A percentile compares a stretch with the other conserved stretches of the same genome.
Evolutionary conservation across 176 grass and related monocot species (phyloP).

Genomic region (Typha latifolia): DNA sequence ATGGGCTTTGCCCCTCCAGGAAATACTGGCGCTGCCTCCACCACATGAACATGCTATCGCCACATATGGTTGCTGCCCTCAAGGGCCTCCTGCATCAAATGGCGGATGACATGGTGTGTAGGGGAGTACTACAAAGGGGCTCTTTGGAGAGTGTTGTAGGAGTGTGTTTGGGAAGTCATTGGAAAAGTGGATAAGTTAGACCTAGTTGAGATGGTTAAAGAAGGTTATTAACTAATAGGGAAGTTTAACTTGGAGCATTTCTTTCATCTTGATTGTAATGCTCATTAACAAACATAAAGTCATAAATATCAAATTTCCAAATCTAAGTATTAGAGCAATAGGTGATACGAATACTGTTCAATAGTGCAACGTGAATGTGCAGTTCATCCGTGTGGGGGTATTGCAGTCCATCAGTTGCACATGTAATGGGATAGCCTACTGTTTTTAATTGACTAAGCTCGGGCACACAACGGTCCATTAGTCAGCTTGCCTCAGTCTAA

Average conservation of each 20-base stretch:
- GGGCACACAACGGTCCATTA: too few species aligned
- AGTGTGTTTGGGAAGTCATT: constrained; percentile 27
- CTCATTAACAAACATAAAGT: too few species aligned
- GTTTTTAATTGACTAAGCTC: too few species aligned
- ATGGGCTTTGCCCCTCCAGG: constrained; percentile 29
- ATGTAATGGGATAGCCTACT: too few species aligned
- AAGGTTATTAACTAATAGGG: constrained; percentile 35
- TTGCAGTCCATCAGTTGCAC: too few species aligned
- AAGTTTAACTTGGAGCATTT: constrained; percentile 34
- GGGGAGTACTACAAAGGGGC: constrained; percentile 12
- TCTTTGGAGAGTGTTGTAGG: constrained; percentile 25
- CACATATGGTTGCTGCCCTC: constrained; percentile 10
- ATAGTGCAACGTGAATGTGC: too few species aligned
- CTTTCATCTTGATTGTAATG: not conserved
- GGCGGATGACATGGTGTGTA: not conserved
- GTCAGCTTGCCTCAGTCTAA: too few species aligned
- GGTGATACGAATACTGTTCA: too few species aligned
- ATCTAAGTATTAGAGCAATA: too few species aligned
- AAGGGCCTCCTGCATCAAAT: not conserved
- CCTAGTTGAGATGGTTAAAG: constrained; percentile 26
- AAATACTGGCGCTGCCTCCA: constrained; percentile 33
- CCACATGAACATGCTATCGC: constrained; percentile 28
- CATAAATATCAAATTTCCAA: too few species aligned
- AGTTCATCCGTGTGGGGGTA: too few species aligned
- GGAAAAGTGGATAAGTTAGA: not conserved